Evolutionary conservation across 2,329 filamentous ascomycete genomes (phyloP).

Genomic region (Paracoccidioides lutzii): DNA sequence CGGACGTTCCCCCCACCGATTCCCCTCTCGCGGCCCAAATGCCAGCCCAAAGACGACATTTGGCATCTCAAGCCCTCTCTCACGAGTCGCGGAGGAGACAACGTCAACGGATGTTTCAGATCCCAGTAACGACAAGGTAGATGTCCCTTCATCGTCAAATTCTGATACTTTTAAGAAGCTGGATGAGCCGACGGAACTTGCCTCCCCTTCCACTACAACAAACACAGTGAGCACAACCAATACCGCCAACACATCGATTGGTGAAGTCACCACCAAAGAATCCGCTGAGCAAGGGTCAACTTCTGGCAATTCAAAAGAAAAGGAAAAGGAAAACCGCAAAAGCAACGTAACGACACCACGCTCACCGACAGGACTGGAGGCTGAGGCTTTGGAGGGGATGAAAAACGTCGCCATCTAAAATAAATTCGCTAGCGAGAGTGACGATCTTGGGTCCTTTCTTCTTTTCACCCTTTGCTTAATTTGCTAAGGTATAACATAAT

Average conservation of each 20-base stretch:
- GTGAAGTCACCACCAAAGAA: slow-evolving; percentile 13
- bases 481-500: not conserved
- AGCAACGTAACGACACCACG: slow-evolving; percentile 17
- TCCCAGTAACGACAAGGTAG: slow-evolving; percentile 23
- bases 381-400: slow-evolving; percentile 34
- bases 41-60: slow-evolving; percentile 34
- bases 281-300: slow-evolving; percentile 13
- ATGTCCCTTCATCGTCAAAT: slow-evolving; percentile 19
- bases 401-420: slow-evolving; percentile 35
- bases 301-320: slow-evolving; percentile 17
- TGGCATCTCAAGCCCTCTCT: slow-evolving; percentile 33
- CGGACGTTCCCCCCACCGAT: slow-evolving; percentile 37
- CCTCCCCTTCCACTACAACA: slow-evolving; percentile 23
- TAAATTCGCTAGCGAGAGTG: not conserved
- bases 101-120: slow-evolving; percentile 23
- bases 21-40: slow-evolving; percentile 29
- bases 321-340: slow-evolving; percentile 19
- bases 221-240: slow-evolving; percentile 8
- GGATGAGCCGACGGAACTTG: slow-evolving; percentile 30
- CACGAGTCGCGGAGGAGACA: slow-evolving; percentile 35
- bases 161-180: slow-evolving; percentile 18
- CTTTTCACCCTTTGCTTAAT: not conserved
- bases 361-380: slow-evolving; percentile 22
- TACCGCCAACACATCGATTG: slow-evolving; percentile 9
- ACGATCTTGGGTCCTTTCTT: not conserved